Evolutionary conservation across 495 filamentous ascomycete genomes (phyloP).

Genomic region (Elasticomyces elasticus): DNA sequence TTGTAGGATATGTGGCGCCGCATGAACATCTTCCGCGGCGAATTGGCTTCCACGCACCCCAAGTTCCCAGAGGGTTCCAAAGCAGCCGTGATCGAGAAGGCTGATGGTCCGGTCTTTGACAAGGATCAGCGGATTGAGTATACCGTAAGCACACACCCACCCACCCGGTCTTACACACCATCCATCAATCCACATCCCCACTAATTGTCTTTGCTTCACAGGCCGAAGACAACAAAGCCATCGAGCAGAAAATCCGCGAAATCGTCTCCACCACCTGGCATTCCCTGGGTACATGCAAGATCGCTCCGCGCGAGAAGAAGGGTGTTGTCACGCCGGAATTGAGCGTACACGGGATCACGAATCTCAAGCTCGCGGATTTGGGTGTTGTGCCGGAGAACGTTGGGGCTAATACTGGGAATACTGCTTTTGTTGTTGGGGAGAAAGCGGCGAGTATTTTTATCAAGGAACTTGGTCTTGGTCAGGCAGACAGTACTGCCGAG

Average conservation of each 20-base stretch:
- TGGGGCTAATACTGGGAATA: conserved; percentile 51
- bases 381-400: conserved; percentile 49
- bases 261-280: conserved; percentile 43
- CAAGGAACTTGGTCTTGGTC: conserved; percentile 36
- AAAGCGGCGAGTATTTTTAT: conserved; percentile 50
- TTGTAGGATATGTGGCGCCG: conserved; percentile 43
- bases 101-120: conserved; percentile 7
- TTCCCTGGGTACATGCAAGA: conserved; percentile 41
- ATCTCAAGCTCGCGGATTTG: conserved; percentile 41
- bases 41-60: conserved; percentile 42
- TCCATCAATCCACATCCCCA: background rate
- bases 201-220: background rate
- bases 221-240: conserved; percentile 43
- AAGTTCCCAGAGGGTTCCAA: conserved; percentile 38
- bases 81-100: conserved; percentile 29
- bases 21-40: conserved; percentile 43
- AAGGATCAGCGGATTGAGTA: conserved; percentile 35
- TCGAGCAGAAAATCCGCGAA: conserved; percentile 39
- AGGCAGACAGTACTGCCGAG: background rate
- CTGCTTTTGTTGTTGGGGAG: conserved; percentile 50
- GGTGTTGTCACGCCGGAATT: conserved; percentile 44
- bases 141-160: conserved; percentile 11
- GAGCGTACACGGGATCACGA: conserved; percentile 41
- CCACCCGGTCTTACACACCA: background rate
- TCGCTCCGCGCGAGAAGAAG: conserved; percentile 34